Percentiles rank a stretch among this genome's conserved stretches.
Conservation (phyloP, 305 asterid genomes). For the Fraxinus angustifolia region DNA sequence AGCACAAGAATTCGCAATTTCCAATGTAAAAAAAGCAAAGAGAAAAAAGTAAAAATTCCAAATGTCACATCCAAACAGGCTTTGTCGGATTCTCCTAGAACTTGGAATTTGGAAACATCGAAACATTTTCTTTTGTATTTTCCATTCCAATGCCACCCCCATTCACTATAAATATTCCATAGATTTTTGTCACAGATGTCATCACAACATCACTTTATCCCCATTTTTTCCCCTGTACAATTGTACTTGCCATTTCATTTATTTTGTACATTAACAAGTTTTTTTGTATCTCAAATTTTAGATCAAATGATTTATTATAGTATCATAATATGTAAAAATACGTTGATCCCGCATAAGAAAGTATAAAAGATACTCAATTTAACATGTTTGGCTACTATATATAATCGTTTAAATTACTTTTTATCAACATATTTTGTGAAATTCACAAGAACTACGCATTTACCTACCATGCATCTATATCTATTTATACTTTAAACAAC, state of each 20-base stretch:
- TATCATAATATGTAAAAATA: not conserved
- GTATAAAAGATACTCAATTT: not conserved
- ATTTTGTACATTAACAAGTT: not conserved
- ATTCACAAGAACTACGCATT: not conserved
- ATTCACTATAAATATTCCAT: not conserved
- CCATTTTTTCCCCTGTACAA: not conserved
- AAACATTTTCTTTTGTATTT: conserved; percentile 22
- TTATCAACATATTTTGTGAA: not conserved
- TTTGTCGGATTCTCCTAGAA: conserved; percentile 23
- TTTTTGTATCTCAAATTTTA: not conserved
- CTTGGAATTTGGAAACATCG: conserved; percentile 33
- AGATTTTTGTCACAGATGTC: not conserved
- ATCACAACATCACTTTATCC: not conserved
- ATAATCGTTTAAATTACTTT: not conserved
- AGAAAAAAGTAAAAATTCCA: not conserved
- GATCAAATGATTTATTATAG: not conserved
- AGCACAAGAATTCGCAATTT: conserved; percentile 15
- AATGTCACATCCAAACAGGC: conserved; percentile 26
- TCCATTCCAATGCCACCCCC: not conserved
- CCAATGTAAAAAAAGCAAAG: not conserved
- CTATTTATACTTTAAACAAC: not conserved
- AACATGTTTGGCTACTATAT: not conserved
- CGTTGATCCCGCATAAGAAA: not conserved
- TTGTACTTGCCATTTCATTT: not conserved
- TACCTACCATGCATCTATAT: not conserved